Base-by-base conservation (phyloP, 495 filamentous ascomycete species). In the Penicillium alfredii region DNA sequence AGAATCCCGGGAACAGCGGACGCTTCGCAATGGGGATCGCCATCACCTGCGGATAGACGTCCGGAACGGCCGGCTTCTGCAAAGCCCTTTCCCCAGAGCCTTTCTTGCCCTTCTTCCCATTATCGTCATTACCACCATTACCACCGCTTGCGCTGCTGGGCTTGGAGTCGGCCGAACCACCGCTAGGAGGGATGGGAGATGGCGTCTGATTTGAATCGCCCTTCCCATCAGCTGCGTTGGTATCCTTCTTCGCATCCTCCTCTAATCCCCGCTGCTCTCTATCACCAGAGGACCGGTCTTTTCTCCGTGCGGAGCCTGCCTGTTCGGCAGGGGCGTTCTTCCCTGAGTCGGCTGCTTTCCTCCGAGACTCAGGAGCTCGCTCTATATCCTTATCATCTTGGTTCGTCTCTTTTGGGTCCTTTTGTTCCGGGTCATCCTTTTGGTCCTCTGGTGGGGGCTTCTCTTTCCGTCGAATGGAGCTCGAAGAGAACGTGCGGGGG, bases 21-120 rank as follows among this genome's bases (percentile, higher is more conserved):
- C 93, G 77, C 64, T 92, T 89, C 4, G 86, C 83, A 48, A 99
- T 95, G n/a, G 93, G 92, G 37, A 99, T 90, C 1, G 93, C 93
- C 83, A 99, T 88, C 31, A 99, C 88, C 54, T 97, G 90, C 13
- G 93, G 92, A 58, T 99, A 99, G 23, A 96, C 80, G 31, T 96
- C 93, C 13, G 93, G 93, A 4, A 96, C 81, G 0, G 80, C 72
- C 3, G 88, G 83, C 63, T 95, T 97, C 53, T 86, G 77, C 30
- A 97, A 63, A 13, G 84, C 81, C 50, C 78, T 79, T 22, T 92
- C 85, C 13, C 74, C 63, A 19, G 73, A 68, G 13, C 69, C 56
- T 53, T 81, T 88, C 52, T 82, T 75, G 30, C 85, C 78, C 30
- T 74, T 73, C 56, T 63, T 71, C 16, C 65, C 64, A 14, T 64